Evolutionary conservation across 2,329 filamentous ascomycete species (phyloP).

Genomic region (Neopestalotiopsis sp.): DNA sequence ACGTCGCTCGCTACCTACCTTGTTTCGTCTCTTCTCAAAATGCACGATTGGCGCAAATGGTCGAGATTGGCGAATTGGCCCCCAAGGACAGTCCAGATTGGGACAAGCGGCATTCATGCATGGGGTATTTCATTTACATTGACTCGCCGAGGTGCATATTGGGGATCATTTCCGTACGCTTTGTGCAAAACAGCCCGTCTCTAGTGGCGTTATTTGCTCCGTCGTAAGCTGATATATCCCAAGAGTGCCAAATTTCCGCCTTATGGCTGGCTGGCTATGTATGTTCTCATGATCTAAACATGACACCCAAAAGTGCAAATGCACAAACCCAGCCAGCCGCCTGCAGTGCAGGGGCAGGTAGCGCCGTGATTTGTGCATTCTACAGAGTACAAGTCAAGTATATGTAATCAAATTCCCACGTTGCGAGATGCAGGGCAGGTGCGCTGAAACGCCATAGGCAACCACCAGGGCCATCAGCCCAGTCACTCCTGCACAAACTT

Average conservation of each 20-base stretch:
- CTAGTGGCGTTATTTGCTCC: slow-evolving; percentile 1
- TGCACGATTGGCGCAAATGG: slow-evolving; percentile 1
- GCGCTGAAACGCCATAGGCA: not conserved
- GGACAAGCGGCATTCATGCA: slow-evolving; percentile 32
- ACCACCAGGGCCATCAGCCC: not conserved
- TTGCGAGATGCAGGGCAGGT: not conserved
- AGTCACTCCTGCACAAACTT: not conserved
- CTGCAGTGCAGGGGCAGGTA: too few species aligned
- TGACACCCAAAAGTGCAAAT: not conserved
- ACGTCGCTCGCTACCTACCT: not conserved
- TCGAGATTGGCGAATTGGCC: slow-evolving; percentile 8
- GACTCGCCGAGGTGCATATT: not conserved
- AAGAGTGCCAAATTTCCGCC: not conserved
- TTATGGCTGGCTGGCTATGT: not conserved
- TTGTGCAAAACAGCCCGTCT: slow-evolving; percentile 3
- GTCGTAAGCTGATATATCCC: slow-evolving; percentile 9
- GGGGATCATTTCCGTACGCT: not conserved
- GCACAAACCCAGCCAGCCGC: not conserved
- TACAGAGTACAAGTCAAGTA: not conserved
- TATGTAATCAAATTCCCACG: not conserved
- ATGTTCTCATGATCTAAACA: not conserved
- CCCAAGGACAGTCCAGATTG: slow-evolving; percentile 20
- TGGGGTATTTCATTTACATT: slow-evolving; percentile 17
- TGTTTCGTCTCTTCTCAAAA: slow-evolving; percentile 2
- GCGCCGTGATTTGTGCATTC: not conserved